Evolutionary conservation across 495 filamentous ascomycete genomes (phyloP), one percentile per base, ranked within the genome.

Genomic region (Diplogelasinospora grovesii): DNA sequence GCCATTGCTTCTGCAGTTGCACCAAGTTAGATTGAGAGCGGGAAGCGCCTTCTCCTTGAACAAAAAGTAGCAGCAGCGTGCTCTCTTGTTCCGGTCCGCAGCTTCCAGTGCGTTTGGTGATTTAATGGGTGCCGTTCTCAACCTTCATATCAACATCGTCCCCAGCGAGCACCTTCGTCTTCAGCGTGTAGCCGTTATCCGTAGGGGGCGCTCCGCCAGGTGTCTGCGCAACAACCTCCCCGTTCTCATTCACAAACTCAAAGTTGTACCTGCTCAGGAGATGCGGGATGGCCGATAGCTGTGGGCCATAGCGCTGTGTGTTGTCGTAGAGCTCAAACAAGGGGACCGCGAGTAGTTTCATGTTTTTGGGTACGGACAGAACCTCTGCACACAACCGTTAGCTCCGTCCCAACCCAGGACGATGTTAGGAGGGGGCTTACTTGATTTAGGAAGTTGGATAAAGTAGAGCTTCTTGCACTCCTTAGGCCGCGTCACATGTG

Each of bases 391-490:
- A 22, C 10, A 34, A 5, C 3, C 20, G 10, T 15, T 21, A 15
- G n/a, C 19, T 23, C 10, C 6, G 8, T 8, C 18, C 8, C 28
- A 24, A 8, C 10, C 23, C 10, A 13, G 19, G 9, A 11, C 4
- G 31, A 21, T 16, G 13, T 14, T 5, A 21, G 11, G 36, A 10
- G n/a, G 5, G 24, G 18, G 76, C 83, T 21, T 74, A 95, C 89
- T 97, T 45, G 83, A 88, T 59, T 85, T 75, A 0, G 92, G 92
- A 14, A 98, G 65, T 63, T 95, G 85, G 36, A 98, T 95, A 40
- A 97, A 86, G 60, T 96, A 98, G 34, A 96, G 71, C 75, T 98
- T 98, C 74, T 98, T 98, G 71, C 89, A 95, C 73, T 98, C 92
- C 71, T 96, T 98, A 13, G 92, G 92, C 28, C 93, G 75, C 7